A percentile compares a stretch with the other conserved stretches of the same genome.
These are phyloP conservation scores for Conticribra guillardii DNA, from an alignment of 108 stramenopile genomes.

Conservation along the genomic window DNA sequence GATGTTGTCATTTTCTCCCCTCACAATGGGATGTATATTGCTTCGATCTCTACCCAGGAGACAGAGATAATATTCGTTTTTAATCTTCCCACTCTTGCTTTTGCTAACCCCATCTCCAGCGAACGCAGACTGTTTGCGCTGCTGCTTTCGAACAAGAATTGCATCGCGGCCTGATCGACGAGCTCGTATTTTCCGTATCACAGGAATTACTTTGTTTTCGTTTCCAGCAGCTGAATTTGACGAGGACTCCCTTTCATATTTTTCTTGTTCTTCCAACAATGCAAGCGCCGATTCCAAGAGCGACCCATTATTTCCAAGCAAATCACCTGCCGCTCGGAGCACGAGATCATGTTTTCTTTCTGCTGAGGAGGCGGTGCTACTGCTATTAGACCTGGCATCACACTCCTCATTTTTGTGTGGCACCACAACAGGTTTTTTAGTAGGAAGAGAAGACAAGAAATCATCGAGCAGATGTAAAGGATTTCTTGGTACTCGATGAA, in stretches of 20 bases:
- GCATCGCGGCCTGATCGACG: slow-evolving; percentile 25
- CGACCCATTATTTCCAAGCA: slow-evolving; percentile 18
- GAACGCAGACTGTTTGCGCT: slow-evolving; percentile 1
- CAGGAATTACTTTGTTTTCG: not conserved
- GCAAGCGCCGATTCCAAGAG: slow-evolving; percentile 37
- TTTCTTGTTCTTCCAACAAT: slow-evolving; percentile 38
- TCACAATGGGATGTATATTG: not conserved
- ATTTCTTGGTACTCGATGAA: slow-evolving; percentile 14
- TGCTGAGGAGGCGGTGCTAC: not conserved
- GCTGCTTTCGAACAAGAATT: slow-evolving; percentile 31
- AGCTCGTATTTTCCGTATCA: slow-evolving; percentile 31
- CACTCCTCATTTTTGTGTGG: not conserved
- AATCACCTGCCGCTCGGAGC: slow-evolving; percentile 31
- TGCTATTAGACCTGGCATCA: slow-evolving; percentile 2
- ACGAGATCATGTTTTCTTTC: slow-evolving; percentile 25
- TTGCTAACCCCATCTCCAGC: not conserved
- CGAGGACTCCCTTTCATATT: not conserved
- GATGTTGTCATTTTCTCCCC: slow-evolving; percentile 1
- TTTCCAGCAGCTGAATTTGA: too few relatives aligned
- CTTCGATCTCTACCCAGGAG: slow-evolving; percentile 24
- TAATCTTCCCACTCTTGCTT: not conserved
- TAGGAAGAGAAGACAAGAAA: slow-evolving; percentile 27
- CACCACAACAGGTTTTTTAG: not conserved
- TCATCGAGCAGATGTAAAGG: slow-evolving; percentile 45
- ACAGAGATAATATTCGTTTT: slow-evolving; percentile 35